Percentiles rank a stretch among this genome's conserved stretches.
These are phyloP conservation scores for Candida taoyuanica DNA, from an alignment of 805 yeast species.

Conservation along the genomic window DNA sequence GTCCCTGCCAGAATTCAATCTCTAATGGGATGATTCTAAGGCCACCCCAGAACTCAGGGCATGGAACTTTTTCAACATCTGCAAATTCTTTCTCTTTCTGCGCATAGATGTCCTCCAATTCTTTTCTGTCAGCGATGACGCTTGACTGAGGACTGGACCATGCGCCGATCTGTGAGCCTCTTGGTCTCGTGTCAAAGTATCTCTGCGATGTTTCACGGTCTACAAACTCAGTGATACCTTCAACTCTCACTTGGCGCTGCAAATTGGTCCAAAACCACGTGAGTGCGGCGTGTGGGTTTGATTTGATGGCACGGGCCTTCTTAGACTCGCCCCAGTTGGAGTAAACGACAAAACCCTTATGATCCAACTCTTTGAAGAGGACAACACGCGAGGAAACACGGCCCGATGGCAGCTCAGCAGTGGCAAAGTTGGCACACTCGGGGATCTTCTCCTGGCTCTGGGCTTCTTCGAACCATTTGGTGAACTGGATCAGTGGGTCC, in stretches of 20 bases:
- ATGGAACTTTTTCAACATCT: constrained; percentile 63
- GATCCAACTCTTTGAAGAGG: constrained; percentile 84
- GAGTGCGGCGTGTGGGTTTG: constrained; percentile 77
- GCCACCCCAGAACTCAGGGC: constrained; percentile 97
- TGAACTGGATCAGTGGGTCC: constrained; percentile 76
- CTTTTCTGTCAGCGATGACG: constrained; percentile 51
- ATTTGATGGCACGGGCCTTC: constrained; percentile 63
- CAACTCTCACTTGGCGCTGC: constrained; percentile 92
- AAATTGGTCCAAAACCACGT: constrained; percentile 88
- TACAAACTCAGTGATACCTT: constrained; percentile 76
- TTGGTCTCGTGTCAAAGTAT: constrained; percentile 83
- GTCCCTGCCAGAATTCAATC: constrained; percentile 97
- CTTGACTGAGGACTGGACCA: constrained; percentile 92
- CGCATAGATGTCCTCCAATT: constrained; percentile 50
- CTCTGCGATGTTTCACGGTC: constrained; percentile 66
- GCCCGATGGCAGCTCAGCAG: constrained; percentile 88
- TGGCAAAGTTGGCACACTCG: constrained; percentile 82
- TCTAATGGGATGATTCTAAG: constrained; percentile 81
- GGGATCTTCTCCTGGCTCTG: constrained; percentile 59
- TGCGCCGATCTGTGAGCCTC: constrained; percentile 92
- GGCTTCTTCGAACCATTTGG: constrained; percentile 82
- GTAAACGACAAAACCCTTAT: constrained; percentile 77
- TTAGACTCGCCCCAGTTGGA: constrained; percentile 90
- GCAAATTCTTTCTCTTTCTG: constrained; percentile 53
- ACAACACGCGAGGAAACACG: constrained; percentile 81